Conservation (phyloP, 208 protist genomes). For the Trypanosomatidae sp. region DNA sequence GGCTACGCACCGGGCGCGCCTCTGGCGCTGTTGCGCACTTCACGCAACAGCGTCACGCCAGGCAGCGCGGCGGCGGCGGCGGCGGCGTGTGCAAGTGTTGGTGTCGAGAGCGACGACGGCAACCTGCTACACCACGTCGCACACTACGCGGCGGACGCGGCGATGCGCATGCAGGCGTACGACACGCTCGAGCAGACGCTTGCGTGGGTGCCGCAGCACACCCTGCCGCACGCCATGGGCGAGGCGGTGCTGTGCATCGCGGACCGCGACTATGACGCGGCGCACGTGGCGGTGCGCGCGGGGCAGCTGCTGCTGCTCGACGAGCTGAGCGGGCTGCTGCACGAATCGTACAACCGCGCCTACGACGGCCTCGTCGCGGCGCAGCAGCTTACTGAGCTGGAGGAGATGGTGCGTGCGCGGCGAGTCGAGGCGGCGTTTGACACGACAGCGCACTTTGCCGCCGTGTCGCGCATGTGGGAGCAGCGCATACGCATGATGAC, state of each 20-base stretch:
- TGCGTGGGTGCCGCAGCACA: conserved; percentile 38
- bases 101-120: neutral
- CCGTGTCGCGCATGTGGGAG: conserved; percentile 84
- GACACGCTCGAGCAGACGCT: conserved; percentile 36
- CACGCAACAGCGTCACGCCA: too few relatives aligned
- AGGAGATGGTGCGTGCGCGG: conserved; percentile 94
- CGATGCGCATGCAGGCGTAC: conserved; percentile 69
- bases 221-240: conserved; percentile 45
- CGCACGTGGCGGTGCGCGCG: conserved; percentile 22
- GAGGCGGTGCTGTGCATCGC: conserved; percentile 44
- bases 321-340: conserved; percentile 56
- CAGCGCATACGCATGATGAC: conserved; percentile 86
- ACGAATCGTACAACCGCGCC: conserved; percentile 76
- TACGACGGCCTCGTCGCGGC: conserved; percentile 93
- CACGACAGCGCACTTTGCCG: conserved; percentile 52
- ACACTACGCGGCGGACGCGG: conserved; percentile 75
- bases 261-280: conserved; percentile 35
- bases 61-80: neutral
- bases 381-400: conserved; percentile 97
- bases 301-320: conserved; percentile 55
- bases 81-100: neutral
- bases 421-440: conserved; percentile 30
- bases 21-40: too few relatives aligned
- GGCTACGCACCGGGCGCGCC: too few relatives aligned
- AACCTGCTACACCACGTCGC: conserved; percentile 49